Conservation (phyloP, 2,329 filamentous ascomycete species). For the Pseudopyrenochaeta lycopersici region DNA sequence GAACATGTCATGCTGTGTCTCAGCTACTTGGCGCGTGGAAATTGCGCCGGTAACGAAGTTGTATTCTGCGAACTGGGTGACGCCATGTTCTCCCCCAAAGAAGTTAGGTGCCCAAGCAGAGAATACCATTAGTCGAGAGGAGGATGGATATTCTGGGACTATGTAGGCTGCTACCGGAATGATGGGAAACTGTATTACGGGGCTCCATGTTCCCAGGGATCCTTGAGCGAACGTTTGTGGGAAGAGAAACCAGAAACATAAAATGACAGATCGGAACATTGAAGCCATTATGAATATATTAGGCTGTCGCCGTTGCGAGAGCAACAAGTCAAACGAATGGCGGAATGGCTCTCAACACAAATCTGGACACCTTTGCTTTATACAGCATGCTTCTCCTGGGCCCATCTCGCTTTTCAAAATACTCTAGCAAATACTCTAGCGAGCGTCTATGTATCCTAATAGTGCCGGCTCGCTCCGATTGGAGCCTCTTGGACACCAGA, state of each 20-base stretch:
- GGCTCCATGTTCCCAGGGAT: conserved; percentile 16
- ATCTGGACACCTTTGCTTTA: not conserved
- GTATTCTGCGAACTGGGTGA: conserved; percentile 30
- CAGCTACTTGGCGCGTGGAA: conserved; percentile 21
- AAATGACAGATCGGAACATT: not conserved
- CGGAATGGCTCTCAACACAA: not conserved
- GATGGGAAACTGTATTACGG: conserved; percentile 26
- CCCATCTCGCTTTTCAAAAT: not conserved
- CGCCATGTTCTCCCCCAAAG: conserved; percentile 20
- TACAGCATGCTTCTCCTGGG: not conserved
- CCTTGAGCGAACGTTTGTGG: conserved; percentile 9
- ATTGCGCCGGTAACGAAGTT: conserved; percentile 20
- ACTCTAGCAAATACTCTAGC: not conserved
- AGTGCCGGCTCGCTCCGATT: not conserved
- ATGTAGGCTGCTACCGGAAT: conserved; percentile 32
- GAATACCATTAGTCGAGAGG: conserved; percentile 26
- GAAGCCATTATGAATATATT: not conserved
- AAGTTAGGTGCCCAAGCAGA: conserved; percentile 22
- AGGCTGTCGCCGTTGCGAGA: too few relatives aligned
- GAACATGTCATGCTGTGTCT: conserved; percentile 34
- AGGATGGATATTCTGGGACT: conserved; percentile 25
- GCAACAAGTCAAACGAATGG: not conserved
- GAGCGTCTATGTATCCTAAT: not conserved
- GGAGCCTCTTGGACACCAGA: not conserved
- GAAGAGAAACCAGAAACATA: not conserved